These are phyloP conservation scores for Aspergillus sp. DNA, from an alignment of 2,329 filamentous ascomycete genomes.

Conservation along the genomic window DNA sequence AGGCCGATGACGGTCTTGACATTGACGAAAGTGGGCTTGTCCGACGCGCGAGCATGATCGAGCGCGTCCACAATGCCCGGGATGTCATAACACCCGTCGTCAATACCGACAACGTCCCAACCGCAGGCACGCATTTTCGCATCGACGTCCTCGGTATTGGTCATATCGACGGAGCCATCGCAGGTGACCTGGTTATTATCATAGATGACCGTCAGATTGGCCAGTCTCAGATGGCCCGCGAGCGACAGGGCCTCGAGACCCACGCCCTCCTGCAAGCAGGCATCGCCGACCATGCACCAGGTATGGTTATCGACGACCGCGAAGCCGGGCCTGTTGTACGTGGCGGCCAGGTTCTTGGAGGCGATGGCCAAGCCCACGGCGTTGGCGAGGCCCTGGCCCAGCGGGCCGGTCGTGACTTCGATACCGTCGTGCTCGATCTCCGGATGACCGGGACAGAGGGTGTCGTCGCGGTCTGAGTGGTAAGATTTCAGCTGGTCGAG, in stretches of 20 bases:
- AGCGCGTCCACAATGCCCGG: conserved; percentile 40
- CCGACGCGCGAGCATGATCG: conserved; percentile 33
- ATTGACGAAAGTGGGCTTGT: conserved; percentile 51
- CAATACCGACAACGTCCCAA: conserved; percentile 48
- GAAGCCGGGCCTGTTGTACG: conserved; percentile 43
- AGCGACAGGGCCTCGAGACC: conserved; percentile 46
- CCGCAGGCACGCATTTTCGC: conserved; percentile 49
- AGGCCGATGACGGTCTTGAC: conserved; percentile 49
- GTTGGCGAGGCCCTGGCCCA: conserved; percentile 53
- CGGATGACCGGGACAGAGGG: conserved; percentile 33
- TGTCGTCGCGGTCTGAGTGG: conserved; percentile 19
- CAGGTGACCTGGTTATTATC: conserved; percentile 53
- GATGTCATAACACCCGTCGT: conserved; percentile 46
- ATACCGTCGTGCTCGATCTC: conserved; percentile 51
- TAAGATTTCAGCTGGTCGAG: conserved; percentile 28
- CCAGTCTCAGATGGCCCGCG: conserved; percentile 45
- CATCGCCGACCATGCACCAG: conserved; percentile 51
- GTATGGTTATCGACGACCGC: conserved; percentile 44
- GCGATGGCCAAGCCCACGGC: conserved; percentile 52
- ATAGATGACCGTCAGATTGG: conserved; percentile 49
- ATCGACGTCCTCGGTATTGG: conserved; percentile 47
- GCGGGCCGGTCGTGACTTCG: conserved; percentile 51
- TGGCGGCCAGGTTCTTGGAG: conserved; percentile 46
- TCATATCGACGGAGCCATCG: conserved; percentile 46
- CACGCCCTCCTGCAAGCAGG: conserved; percentile 49